phyloP scores from a whole-genome alignment of 2,329 filamentous ascomycete species.

The Volutella citrinella region DNA sequence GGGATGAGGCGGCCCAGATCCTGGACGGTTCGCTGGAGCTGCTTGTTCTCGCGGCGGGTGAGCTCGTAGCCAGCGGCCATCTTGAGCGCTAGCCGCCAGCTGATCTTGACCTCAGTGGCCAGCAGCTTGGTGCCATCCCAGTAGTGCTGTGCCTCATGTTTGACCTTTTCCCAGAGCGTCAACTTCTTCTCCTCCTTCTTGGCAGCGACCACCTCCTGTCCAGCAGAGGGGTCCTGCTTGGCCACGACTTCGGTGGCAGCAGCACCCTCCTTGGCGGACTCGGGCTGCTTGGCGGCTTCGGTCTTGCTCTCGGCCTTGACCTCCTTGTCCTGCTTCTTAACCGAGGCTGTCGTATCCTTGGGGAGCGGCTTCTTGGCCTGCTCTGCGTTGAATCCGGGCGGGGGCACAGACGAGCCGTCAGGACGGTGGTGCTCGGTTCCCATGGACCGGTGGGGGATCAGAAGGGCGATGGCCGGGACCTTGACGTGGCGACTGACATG shows the following conservation, averaged over 20 bases:
- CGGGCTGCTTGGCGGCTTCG: slow-evolving; percentile 16
- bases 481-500: slow-evolving; percentile 45
- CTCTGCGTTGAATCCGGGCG: slow-evolving; percentile 88
- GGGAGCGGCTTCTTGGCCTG: slow-evolving; percentile 81
- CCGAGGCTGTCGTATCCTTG: slow-evolving; percentile 45
- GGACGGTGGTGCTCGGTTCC: slow-evolving; percentile 58
- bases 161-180: slow-evolving; percentile 87
- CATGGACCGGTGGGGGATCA: slow-evolving; percentile 55
- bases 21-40: slow-evolving; percentile 89
- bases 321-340: slow-evolving; percentile 34
- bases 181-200: slow-evolving; percentile 79
- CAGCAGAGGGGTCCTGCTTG: slow-evolving; percentile 60
- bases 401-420: slow-evolving; percentile 59
- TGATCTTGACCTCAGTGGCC: slow-evolving; percentile 89
- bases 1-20: slow-evolving; percentile 90
- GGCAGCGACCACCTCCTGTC: slow-evolving; percentile 53
- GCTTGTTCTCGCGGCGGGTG: slow-evolving; percentile 86
- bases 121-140: slow-evolving; percentile 98
- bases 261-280: slow-evolving; percentile 28
- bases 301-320: slow-evolving; percentile 24
- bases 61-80: slow-evolving; percentile 98
- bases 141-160: slow-evolving; percentile 90
- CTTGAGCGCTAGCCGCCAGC: slow-evolving; percentile 84
- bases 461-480: slow-evolving; percentile 51
- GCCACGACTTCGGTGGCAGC: slow-evolving; percentile 47